These are phyloP conservation scores for Xylaria sp. DNA, from an alignment of 2,329 filamentous ascomycete species.

Conservation along the genomic window DNA sequence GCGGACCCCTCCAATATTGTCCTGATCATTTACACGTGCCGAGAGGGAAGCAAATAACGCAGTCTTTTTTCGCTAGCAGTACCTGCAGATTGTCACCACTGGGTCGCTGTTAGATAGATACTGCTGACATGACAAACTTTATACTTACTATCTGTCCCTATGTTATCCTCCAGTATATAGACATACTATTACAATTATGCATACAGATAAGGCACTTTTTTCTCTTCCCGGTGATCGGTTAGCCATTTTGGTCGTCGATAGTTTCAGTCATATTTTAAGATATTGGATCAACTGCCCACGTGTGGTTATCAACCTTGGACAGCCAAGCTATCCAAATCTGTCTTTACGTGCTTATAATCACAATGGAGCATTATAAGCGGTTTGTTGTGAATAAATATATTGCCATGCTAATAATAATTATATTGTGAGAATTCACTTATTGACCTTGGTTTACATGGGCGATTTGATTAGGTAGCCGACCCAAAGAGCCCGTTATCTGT, in stretches of 20 bases:
- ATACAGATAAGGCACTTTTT: background rate
- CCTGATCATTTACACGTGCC: slow-evolving; percentile 93
- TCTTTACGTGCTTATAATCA: background rate
- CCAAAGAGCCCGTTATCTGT: slow-evolving; percentile 7
- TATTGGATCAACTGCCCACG: background rate
- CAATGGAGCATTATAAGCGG: background rate
- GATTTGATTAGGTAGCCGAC: background rate
- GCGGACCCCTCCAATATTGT: slow-evolving; percentile 71
- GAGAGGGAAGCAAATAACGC: slow-evolving; percentile 74
- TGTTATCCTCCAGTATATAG: slow-evolving; percentile 32
- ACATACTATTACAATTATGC: slow-evolving; percentile 14
- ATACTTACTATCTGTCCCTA: background rate
- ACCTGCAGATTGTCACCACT: slow-evolving; percentile 75
- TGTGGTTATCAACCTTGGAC: too few species aligned
- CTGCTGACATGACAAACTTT: slow-evolving; percentile 76
- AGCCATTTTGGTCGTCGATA: background rate
- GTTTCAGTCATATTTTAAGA: background rate
- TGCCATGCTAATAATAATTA: background rate
- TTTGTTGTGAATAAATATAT: background rate
- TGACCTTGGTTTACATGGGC: slow-evolving; percentile 5
- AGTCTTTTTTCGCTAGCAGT: slow-evolving; percentile 99
- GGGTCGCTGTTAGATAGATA: slow-evolving; percentile 96
- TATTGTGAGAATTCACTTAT: background rate
- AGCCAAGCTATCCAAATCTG: too few species aligned
- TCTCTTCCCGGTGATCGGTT: background rate